phyloP scores from a whole-genome alignment of 2,329 filamentous ascomycete species.

The Chaetomium globosum region DNA sequence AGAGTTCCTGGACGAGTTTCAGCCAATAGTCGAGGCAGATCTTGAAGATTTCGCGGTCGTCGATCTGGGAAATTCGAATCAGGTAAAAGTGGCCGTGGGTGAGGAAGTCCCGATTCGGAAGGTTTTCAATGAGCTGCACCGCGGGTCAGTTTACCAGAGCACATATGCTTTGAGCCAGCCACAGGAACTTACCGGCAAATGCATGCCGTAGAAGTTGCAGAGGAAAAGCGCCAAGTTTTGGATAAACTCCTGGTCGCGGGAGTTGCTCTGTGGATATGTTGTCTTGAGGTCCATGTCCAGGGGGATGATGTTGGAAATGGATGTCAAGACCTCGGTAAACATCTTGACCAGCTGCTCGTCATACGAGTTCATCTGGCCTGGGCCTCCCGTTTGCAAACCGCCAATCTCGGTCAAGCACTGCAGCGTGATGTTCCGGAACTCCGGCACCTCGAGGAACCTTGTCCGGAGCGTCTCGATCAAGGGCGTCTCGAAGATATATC shows the following conservation, averaged over 20 bases:
- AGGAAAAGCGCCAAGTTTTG: constrained; percentile 95
- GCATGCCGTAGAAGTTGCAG: constrained; percentile 94
- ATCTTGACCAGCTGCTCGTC: constrained; percentile 96
- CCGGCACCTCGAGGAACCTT: constrained; percentile 87
- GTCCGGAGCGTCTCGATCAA: constrained; percentile 93
- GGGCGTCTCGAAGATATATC: constrained; percentile 97
- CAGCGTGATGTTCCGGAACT: constrained; percentile 94
- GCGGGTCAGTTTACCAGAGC: constrained; percentile 20
- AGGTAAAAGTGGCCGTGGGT: constrained; percentile 97
- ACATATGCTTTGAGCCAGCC: neutral
- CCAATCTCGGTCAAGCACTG: constrained; percentile 98
- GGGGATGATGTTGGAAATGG: constrained; percentile 91
- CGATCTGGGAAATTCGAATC: constrained; percentile 96
- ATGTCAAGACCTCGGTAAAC: constrained; percentile 95
- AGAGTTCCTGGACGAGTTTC: constrained; percentile 94
- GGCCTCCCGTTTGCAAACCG: constrained; percentile 79
- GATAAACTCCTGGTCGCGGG: constrained; percentile 94
- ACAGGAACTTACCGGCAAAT: constrained; percentile 68
- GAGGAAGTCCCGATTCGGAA: constrained; percentile 92
- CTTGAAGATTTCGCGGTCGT: constrained; percentile 99
- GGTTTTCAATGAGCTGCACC: constrained; percentile 80
- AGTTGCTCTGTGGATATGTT: constrained; percentile 89
- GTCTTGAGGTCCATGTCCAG: constrained; percentile 85
- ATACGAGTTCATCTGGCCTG: constrained; percentile 70
- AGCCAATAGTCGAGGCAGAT: constrained; percentile 99